Evolutionary conservation across 768 basidiomycete genomes (phyloP).

Genomic region (Leucosporidium scottii): DNA sequence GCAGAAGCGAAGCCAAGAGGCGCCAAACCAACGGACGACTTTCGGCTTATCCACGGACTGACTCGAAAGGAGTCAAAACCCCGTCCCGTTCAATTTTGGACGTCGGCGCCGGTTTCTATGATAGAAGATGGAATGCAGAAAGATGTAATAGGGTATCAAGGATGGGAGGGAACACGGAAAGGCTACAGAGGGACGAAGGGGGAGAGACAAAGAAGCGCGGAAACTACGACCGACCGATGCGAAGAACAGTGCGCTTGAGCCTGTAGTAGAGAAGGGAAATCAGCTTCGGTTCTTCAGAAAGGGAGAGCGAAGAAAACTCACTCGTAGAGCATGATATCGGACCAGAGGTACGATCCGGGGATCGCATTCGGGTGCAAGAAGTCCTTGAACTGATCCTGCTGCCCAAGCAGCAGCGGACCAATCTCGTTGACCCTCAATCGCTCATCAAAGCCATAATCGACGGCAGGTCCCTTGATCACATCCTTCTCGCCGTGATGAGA

Average conservation of each 20-base stretch:
- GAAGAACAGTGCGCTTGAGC: neutral
- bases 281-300: neutral
- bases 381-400: constrained; percentile 30
- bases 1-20: no score
- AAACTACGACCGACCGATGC: neutral
- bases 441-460: constrained; percentile 33
- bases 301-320: neutral
- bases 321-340: constrained; percentile 33
- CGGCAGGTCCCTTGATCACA: neutral
- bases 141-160: no score
- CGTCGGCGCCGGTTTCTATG: no score
- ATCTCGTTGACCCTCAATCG: constrained; percentile 29
- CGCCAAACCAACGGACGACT: no score
- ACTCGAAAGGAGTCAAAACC: no score
- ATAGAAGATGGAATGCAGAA: no score
- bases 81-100: no score
- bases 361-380: constrained; percentile 25
- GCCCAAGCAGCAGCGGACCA: constrained; percentile 25
- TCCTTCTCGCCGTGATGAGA: constrained; percentile 8
- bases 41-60: no score
- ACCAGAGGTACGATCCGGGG: constrained; percentile 26
- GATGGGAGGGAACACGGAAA: no score
- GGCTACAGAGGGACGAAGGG: no score
- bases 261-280: neutral
- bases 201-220: no score